Percentiles rank a stretch among this genome's conserved stretches.
These are phyloP conservation scores for Trichoderma atrobrunneum DNA, from an alignment of 2,329 filamentous ascomycete genomes.

Conservation along the genomic window DNA sequence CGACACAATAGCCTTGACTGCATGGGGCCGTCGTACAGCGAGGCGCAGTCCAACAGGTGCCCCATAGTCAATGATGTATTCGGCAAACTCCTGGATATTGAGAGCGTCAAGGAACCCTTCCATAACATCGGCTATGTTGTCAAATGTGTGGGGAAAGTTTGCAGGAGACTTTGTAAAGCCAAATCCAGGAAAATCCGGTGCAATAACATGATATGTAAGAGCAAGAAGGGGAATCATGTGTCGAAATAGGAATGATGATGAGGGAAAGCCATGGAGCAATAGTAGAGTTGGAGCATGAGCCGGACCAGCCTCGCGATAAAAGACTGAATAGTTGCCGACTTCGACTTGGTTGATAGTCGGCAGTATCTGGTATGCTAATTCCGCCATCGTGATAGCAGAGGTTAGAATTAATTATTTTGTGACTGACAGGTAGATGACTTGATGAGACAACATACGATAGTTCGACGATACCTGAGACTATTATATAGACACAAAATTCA, in stretches of 20 bases:
- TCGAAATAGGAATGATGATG: conserved; percentile 44
- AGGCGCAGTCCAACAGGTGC: conserved; percentile 54
- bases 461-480: background rate
- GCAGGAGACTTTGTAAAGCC: conserved; percentile 52
- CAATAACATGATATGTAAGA: conserved; percentile 43
- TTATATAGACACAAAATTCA: background rate
- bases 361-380: conserved; percentile 2
- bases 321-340: conserved; percentile 38
- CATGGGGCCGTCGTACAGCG: conserved; percentile 46
- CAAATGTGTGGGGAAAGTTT: conserved; percentile 54
- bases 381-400: background rate
- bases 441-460: too few relatives aligned
- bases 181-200: conserved; percentile 59
- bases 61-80: conserved; percentile 64
- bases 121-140: conserved; percentile 46
- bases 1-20: conserved; percentile 51
- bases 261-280: conserved; percentile 46
- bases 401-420: background rate
- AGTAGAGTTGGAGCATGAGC: conserved; percentile 35
- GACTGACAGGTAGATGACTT: background rate
- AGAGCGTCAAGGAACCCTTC: conserved; percentile 49
- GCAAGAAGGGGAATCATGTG: conserved; percentile 44
- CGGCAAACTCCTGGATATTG: conserved; percentile 45
- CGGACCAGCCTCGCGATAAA: conserved; percentile 39
- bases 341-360: conserved; percentile 20